phyloP scores from a whole-genome alignment of 129 eudicot genomes.

The Pittosporum tobira region DNA sequence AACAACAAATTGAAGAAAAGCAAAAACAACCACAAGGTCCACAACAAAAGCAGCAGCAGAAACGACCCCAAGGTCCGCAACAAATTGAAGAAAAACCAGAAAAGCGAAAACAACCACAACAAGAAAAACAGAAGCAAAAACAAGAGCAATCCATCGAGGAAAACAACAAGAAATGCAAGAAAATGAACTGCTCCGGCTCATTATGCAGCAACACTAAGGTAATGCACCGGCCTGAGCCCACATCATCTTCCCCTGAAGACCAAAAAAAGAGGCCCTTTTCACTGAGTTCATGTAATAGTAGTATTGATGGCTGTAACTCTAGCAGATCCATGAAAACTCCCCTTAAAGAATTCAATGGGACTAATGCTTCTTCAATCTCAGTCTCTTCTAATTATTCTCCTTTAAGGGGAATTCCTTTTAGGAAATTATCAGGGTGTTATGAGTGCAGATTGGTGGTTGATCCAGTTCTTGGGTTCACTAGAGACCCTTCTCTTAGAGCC shows the following conservation, averaged over 20 bases:
- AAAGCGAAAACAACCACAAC: constrained; percentile 6
- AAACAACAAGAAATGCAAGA: constrained; percentile 30
- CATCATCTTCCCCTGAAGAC: constrained; percentile 24
- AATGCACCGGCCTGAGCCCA: constrained; percentile 42
- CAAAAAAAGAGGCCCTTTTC: constrained; percentile 15
- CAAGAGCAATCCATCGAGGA: constrained; percentile 19
- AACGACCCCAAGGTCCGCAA: constrained; percentile 2
- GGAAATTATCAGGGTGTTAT: constrained; percentile 81
- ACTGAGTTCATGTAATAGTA: neutral
- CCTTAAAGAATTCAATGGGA: constrained; percentile 5
- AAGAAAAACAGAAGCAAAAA: constrained; percentile 10
- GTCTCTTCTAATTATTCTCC: constrained; percentile 16
- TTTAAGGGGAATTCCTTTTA: constrained; percentile 58
- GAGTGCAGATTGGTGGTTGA: constrained; percentile 88
- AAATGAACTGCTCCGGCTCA: constrained; percentile 50
- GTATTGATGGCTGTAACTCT: constrained; percentile 3
- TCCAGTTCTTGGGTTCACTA: constrained; percentile 46
- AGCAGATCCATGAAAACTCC: constrained; percentile 23
- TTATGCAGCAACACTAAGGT: constrained; percentile 55
- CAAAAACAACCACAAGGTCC: constrained; percentile 1
- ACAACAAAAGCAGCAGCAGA: constrained; percentile 6
- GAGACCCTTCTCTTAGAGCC: constrained; percentile 63
- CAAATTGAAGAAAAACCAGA: constrained; percentile 22
- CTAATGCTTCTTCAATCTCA: constrained; percentile 18
- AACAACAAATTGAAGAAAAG: constrained; percentile 17